Conservation (phyloP, 1,284 basidiomycete species). For the Mycena sp. region DNA sequence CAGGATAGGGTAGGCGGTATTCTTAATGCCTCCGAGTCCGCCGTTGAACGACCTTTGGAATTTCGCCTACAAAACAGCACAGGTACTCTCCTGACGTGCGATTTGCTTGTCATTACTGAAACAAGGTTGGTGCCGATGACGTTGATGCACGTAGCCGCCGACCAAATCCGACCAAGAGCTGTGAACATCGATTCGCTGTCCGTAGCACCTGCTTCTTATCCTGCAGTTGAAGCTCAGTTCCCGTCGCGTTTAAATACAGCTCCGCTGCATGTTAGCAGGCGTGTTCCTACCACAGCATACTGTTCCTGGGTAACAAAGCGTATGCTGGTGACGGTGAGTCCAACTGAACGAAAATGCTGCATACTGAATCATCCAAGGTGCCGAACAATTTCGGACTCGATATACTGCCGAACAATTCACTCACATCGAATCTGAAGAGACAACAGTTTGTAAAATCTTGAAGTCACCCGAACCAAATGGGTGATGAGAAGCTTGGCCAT, state of each 20-base stretch:
- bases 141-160: no score
- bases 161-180: background rate
- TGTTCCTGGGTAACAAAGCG: no score
- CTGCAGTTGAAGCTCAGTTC: conserved; percentile 17
- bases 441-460: no score
- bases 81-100: conserved; percentile 7
- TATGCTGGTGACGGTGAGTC: no score
- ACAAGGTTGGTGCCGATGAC: background rate
- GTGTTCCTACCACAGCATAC: background rate
- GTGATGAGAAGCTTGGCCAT: no score
- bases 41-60: background rate
- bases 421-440: no score
- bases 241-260: no score
- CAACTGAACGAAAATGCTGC: no score
- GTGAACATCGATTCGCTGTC: conserved; percentile 1
- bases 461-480: no score
- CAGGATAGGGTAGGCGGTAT: background rate
- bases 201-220: conserved; percentile 12
- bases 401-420: no score
- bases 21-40: background rate
- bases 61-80: conserved; percentile 9
- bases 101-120: conserved; percentile 15
- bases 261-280: background rate
- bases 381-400: no score
- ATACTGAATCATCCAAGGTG: no score